phyloP scores from a whole-genome alignment of 1,139 yeast genomes.

The Blastobotrys niveus region DNA sequence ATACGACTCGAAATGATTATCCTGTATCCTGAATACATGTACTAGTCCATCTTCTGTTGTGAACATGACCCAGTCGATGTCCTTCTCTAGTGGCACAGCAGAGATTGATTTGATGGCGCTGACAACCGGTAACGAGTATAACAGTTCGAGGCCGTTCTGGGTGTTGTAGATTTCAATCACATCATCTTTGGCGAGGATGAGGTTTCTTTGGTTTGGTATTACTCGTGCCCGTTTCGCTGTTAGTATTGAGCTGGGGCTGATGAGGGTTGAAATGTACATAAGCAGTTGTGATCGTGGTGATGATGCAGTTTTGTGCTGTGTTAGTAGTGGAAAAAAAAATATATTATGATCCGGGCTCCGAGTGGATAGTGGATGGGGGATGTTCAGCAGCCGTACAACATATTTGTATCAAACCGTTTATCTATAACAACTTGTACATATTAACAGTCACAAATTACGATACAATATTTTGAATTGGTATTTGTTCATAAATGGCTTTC shows the following conservation, averaged over 20 bases:
- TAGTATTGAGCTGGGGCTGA: slow-evolving; percentile 12
- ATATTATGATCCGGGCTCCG: too few relatives aligned
- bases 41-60: slow-evolving; percentile 13
- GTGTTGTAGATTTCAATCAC: slow-evolving; percentile 14
- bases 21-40: slow-evolving; percentile 16
- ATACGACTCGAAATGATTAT: slow-evolving; percentile 12
- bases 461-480: too few relatives aligned
- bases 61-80: slow-evolving; percentile 15
- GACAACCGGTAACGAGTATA: slow-evolving; percentile 16
- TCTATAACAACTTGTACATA: too few relatives aligned
- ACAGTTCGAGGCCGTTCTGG: slow-evolving; percentile 15
- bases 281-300: slow-evolving; percentile 1
- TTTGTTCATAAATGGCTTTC: too few relatives aligned
- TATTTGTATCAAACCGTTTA: too few relatives aligned
- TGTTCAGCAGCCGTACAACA: too few relatives aligned
- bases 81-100: slow-evolving; percentile 15
- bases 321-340: too few relatives aligned
- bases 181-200: slow-evolving; percentile 15
- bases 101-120: slow-evolving; percentile 15
- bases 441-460: too few relatives aligned
- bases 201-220: slow-evolving; percentile 8
- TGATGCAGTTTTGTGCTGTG: not conserved
- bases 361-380: too few relatives aligned
- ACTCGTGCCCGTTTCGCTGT: slow-evolving; percentile 11
- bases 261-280: slow-evolving; percentile 14